Percentiles rank a stretch among this genome's conserved stretches.
Conservation (phyloP, 306 rosid species). For the Luffa aegyptiaca region DNA sequence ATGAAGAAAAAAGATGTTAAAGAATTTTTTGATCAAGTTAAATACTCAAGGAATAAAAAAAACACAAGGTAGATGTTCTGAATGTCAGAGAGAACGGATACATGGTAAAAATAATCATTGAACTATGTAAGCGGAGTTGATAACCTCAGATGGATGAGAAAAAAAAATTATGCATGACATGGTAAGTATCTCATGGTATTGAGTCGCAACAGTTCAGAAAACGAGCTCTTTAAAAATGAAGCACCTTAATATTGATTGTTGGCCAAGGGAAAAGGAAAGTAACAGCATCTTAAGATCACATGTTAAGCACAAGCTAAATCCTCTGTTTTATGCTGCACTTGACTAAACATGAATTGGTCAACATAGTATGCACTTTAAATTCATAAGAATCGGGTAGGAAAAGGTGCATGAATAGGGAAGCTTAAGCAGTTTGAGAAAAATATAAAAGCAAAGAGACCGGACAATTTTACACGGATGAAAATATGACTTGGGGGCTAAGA, state of each 20-base stretch:
- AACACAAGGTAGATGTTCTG: neutral
- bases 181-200: neutral
- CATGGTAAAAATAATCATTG: slow-evolving; percentile 7
- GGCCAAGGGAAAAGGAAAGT: neutral
- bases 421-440: neutral
- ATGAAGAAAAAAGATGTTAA: neutral
- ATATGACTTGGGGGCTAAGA: neutral
- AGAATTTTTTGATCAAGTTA: neutral
- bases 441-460: too few species aligned
- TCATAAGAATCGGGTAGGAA: neutral
- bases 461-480: neutral
- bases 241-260: neutral
- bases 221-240: too few species aligned
- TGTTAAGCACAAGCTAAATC: neutral
- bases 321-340: too few species aligned
- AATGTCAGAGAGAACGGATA: neutral
- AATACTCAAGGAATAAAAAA: neutral
- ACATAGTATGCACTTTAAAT: neutral
- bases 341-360: too few species aligned
- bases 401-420: neutral
- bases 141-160: neutral
- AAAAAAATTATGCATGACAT: neutral
- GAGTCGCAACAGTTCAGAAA: neutral
- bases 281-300: neutral
- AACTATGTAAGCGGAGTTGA: too few species aligned